phyloP scores from a whole-genome alignment of 352 stramenopile species.

The Globisporangium parvum region DNA sequence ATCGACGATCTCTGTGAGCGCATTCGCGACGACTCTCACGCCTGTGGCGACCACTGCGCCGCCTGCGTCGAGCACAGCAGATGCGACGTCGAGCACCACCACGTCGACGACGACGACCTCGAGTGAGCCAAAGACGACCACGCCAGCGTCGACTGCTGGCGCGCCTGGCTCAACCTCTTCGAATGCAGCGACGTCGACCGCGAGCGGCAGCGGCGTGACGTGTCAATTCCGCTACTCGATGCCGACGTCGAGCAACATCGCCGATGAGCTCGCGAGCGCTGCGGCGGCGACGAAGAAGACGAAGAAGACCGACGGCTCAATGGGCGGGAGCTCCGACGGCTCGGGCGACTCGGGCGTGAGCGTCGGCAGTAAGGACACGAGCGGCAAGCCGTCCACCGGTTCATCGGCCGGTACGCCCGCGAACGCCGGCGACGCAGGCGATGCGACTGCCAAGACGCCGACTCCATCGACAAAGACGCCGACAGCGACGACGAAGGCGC shows the following conservation, averaged over 20 bases:
- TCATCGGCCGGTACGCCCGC: not conserved
- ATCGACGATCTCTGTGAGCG: slow-evolving; percentile 3
- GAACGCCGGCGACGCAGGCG: slow-evolving; percentile 5
- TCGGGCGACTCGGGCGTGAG: slow-evolving; percentile 12
- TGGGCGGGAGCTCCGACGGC: slow-evolving; percentile 10
- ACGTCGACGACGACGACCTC: slow-evolving; percentile 1
- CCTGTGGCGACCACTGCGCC: not conserved
- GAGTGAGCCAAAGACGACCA: not conserved
- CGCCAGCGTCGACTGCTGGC: slow-evolving; percentile 2
- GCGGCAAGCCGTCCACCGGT: slow-evolving; percentile 1
- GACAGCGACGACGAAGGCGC: slow-evolving; percentile 18
- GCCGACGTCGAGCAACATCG: slow-evolving; percentile 42
- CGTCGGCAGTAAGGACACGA: slow-evolving; percentile 13
- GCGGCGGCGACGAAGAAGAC: slow-evolving; percentile 6
- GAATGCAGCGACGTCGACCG: not conserved
- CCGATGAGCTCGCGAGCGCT: slow-evolving; percentile 22
- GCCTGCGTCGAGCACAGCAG: not conserved
- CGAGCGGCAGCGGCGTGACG: slow-evolving; percentile 18
- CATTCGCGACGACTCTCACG: slow-evolving; percentile 8
- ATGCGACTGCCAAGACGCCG: slow-evolving; percentile 17
- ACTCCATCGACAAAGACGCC: slow-evolving; percentile 22
- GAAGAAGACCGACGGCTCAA: slow-evolving; percentile 5
- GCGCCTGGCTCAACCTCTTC: slow-evolving; percentile 10
- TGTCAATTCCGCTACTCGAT: slow-evolving; percentile 53
- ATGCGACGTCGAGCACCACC: not conserved